Percentiles rank a stretch among this genome's conserved stretches.
Conservation (phyloP, 768 basidiomycete genomes). For the Galerina sulciceps region DNA sequence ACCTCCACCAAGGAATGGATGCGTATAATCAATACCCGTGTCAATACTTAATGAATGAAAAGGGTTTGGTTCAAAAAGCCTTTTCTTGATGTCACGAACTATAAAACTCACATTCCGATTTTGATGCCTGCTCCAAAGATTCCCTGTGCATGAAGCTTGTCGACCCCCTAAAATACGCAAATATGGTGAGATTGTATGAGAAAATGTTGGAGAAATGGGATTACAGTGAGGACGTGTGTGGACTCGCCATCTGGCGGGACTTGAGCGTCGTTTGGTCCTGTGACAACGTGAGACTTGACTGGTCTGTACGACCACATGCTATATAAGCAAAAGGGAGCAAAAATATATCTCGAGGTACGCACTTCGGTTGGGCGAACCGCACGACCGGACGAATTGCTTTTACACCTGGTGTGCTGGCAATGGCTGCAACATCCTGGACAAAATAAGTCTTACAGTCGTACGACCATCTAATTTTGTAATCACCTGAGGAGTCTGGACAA, state of each 20-base stretch:
- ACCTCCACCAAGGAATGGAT: conserved; percentile 56
- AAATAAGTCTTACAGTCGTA: not conserved
- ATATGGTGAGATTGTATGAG: not conserved
- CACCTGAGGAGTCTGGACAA: conserved; percentile 25
- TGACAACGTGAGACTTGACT: conserved; percentile 44
- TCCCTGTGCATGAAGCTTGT: conserved; percentile 65
- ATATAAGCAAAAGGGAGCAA: not conserved
- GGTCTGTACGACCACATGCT: conserved; percentile 36
- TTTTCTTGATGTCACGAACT: not conserved
- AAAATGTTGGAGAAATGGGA: conserved; percentile 9
- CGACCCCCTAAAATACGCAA: conserved; percentile 50
- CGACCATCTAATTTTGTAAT: not conserved
- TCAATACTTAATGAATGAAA: conserved; percentile 52
- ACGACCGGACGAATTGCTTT: conserved; percentile 61
- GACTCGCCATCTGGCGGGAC: conserved; percentile 51
- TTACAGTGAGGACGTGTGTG: conserved; percentile 58
- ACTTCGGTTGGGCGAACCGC: conserved; percentile 46
- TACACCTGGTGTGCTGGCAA: conserved; percentile 54
- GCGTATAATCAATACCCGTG: conserved; percentile 59
- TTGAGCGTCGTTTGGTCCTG: conserved; percentile 42
- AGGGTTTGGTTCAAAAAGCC: not conserved
- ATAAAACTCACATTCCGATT: conserved; percentile 57
- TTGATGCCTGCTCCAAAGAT: conserved; percentile 68
- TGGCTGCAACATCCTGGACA: conserved; percentile 48
- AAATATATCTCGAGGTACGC: conserved; percentile 8